Conservation (phyloP, 148 eudicot species). For the Rhododendron simsii region DNA sequence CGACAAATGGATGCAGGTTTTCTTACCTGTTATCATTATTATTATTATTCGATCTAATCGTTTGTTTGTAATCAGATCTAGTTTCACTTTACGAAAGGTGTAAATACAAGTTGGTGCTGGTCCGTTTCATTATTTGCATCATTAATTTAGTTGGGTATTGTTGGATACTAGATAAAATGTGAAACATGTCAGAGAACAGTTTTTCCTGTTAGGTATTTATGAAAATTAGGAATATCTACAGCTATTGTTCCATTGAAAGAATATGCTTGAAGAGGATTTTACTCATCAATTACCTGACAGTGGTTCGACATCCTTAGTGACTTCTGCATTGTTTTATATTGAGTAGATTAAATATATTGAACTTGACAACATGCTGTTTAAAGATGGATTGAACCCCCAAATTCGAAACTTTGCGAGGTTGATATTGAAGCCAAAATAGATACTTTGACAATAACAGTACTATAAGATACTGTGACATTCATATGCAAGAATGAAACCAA, state of each 20-base stretch:
- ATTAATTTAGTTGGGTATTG: neutral
- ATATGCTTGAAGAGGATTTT: neutral
- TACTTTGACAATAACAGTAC: neutral
- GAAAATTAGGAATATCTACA: neutral
- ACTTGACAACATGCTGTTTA: neutral
- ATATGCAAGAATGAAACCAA: neutral
- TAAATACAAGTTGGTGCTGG: neutral
- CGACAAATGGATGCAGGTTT: conserved; percentile 89
- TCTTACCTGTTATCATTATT: neutral
- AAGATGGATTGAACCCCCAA: neutral
- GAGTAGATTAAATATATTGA: neutral
- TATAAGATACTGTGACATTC: neutral
- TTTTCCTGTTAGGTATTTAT: neutral
- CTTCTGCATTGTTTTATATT: neutral
- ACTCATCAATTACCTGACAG: neutral
- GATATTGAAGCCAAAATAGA: neutral
- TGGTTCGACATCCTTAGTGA: neutral
- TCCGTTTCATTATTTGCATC: neutral
- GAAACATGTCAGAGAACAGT: neutral
- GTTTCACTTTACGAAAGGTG: neutral
- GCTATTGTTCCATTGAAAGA: neutral
- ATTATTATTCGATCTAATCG: neutral
- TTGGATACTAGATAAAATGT: neutral
- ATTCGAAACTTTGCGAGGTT: neutral
- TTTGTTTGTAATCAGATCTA: neutral